Conservation (phyloP, 208 protist genomes). For the Leishmania martiniquensis region DNA sequence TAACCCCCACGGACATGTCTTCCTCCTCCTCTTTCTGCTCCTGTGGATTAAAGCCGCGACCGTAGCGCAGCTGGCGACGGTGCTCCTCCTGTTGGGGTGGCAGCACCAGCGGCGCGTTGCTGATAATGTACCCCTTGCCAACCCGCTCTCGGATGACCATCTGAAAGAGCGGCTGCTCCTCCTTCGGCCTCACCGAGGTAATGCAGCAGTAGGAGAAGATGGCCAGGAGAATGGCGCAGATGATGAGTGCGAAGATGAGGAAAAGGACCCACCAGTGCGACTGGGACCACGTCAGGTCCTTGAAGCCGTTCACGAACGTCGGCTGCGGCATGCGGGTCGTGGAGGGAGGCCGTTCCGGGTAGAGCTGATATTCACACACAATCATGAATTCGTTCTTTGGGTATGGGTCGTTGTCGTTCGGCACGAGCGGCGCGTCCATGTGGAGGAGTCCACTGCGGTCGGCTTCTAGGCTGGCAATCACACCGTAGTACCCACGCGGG, state of each 20-base stretch:
- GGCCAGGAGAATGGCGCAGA: slow-evolving; percentile 32
- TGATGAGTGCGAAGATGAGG: slow-evolving; percentile 32
- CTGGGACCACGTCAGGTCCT: slow-evolving; percentile 57
- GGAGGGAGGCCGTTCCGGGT: neutral
- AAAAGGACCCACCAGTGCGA: slow-evolving; percentile 60
- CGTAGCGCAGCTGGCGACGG: slow-evolving; percentile 16
- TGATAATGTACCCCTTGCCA: slow-evolving; percentile 30
- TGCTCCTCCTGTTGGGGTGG: slow-evolving; percentile 10
- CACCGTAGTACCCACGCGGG: slow-evolving; percentile 45
- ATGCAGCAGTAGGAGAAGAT: slow-evolving; percentile 49
- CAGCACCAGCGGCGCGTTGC: neutral
- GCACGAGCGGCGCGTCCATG: slow-evolving; percentile 27
- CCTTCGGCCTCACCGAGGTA: slow-evolving; percentile 29
- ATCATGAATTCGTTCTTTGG: slow-evolving; percentile 24
- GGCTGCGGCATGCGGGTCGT: slow-evolving; percentile 41
- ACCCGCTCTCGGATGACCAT: slow-evolving; percentile 62
- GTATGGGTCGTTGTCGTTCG: slow-evolving; percentile 33
- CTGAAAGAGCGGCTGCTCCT: slow-evolving; percentile 31
- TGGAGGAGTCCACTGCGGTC: neutral
- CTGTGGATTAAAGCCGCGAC: slow-evolving; percentile 35
- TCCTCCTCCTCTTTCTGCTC: slow-evolving; percentile 15
- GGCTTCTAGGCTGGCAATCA: slow-evolving; percentile 21
- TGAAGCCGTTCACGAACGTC: slow-evolving; percentile 45
- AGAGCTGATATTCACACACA: slow-evolving; percentile 45
- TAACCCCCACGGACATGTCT: slow-evolving; percentile 26